Evolutionary conservation across 495 filamentous ascomycete species (phyloP).

Genomic region (Tirmania nivea): DNA sequence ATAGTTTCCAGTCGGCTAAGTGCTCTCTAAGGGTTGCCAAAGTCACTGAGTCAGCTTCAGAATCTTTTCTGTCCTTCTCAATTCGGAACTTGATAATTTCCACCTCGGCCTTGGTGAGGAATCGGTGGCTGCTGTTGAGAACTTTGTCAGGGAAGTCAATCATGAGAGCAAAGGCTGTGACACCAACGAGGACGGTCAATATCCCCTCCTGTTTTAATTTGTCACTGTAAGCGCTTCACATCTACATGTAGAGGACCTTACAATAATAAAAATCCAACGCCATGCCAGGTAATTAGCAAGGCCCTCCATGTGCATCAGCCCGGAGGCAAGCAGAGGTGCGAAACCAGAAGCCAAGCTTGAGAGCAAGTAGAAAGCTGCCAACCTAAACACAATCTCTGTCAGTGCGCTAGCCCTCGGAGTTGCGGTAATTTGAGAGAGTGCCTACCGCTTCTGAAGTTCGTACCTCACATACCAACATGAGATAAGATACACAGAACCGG

Average conservation of each 20-base stretch:
- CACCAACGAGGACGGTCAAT: constrained; percentile 22
- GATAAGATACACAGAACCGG: constrained; percentile 51
- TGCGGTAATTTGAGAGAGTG: not conserved
- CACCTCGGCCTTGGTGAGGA: constrained; percentile 27
- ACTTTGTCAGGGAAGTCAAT: constrained; percentile 37
- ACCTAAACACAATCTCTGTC: constrained; percentile 1
- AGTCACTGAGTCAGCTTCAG: constrained; percentile 21
- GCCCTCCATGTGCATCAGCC: constrained; percentile 47
- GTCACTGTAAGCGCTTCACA: constrained; percentile 1
- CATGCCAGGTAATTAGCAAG: constrained; percentile 40
- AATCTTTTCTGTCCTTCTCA: constrained; percentile 32
- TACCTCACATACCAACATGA: constrained; percentile 53
- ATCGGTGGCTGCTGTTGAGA: constrained; percentile 21
- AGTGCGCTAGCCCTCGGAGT: too few relatives aligned
- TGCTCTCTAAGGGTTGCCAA: constrained; percentile 17
- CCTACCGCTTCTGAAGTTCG: constrained; percentile 40
- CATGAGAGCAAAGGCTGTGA: constrained; percentile 26
- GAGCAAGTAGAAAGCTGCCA: constrained; percentile 48
- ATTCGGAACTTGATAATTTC: constrained; percentile 32
- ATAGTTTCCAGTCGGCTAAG: constrained; percentile 23
- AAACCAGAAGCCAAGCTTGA: constrained; percentile 48
- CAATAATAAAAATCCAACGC: constrained; percentile 60
- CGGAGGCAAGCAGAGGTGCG: constrained; percentile 45
- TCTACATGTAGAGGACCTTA: not conserved
- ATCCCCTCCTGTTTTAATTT: constrained; percentile 20